Percentiles rank a stretch among this genome's conserved stretches.
Conservation (phyloP, 257 asterid species). For the Solanum ossicruentum region DNA sequence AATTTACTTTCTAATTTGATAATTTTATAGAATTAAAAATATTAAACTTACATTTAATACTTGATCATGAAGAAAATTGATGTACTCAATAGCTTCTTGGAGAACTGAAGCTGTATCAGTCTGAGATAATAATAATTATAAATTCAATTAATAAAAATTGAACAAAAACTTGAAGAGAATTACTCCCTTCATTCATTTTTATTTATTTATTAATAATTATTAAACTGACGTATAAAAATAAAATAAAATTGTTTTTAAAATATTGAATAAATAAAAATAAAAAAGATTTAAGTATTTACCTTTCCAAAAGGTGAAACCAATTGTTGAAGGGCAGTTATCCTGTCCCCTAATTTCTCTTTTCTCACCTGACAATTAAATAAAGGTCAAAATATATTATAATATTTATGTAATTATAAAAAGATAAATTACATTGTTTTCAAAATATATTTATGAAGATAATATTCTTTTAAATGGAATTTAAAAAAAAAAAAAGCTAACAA, state of each 20-base stretch:
- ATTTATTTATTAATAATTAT: no score
- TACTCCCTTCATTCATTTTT: no score
- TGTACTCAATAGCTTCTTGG: slow-evolving; percentile 10
- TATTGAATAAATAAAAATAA: no score
- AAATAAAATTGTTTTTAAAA: no score
- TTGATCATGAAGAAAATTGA: slow-evolving; percentile 16
- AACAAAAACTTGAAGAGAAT: not conserved
- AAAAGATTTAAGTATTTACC: slow-evolving; percentile 18
- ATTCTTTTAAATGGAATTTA: no score
- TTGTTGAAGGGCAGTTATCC: slow-evolving; percentile 93
- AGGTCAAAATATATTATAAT: slow-evolving; percentile 32
- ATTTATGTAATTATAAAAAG: no score
- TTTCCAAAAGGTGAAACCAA: slow-evolving; percentile 96
- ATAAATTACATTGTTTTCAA: no score
- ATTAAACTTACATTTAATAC: slow-evolving; percentile 1
- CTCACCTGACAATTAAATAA: slow-evolving; percentile 51
- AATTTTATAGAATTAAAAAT: not conserved
- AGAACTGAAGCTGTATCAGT: slow-evolving; percentile 37
- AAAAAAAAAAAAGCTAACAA: no score
- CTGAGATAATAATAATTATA: slow-evolving; percentile 16
- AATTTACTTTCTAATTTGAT: not conserved
- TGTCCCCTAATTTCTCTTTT: slow-evolving; percentile 88
- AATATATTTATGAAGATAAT: no score
- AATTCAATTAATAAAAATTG: not conserved
- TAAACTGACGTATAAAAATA: no score